phyloP scores from a whole-genome alignment of 495 filamentous ascomycete genomes.

The Xylaria flabelliformis region DNA sequence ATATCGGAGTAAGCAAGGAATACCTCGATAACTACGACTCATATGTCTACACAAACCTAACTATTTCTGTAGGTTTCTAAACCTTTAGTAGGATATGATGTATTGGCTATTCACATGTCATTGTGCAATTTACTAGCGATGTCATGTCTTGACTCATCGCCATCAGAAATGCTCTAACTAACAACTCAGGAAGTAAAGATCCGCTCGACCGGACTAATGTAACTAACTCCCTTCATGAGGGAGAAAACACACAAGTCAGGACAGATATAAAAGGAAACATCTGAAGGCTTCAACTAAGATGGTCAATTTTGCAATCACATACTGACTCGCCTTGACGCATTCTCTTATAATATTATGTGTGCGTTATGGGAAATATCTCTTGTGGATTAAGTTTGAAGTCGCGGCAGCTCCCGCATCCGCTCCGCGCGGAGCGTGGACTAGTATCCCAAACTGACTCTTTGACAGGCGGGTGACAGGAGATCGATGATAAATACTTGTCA shows the following conservation, averaged over 20 bases:
- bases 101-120: neutral
- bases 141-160: neutral
- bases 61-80: neutral
- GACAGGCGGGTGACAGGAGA: conserved; percentile 4
- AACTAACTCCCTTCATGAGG: neutral
- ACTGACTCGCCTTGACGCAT: neutral
- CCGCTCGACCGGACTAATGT: neutral
- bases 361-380: neutral
- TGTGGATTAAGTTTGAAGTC: neutral
- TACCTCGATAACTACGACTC: neutral
- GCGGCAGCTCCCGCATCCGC: conserved; percentile 1
- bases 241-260: neutral
- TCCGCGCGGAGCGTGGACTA: neutral
- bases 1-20: neutral
- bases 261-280: neutral
- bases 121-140: neutral
- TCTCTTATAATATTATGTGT: neutral
- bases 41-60: neutral
- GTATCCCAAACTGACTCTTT: neutral
- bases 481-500: neutral
- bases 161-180: neutral
- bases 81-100: neutral
- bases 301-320: neutral
- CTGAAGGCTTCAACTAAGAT: neutral
- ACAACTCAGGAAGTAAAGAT: neutral